These are phyloP conservation scores for Scedosporium dehoogii DNA, from an alignment of 2,329 filamentous ascomycete species.

Conservation along the genomic window DNA sequence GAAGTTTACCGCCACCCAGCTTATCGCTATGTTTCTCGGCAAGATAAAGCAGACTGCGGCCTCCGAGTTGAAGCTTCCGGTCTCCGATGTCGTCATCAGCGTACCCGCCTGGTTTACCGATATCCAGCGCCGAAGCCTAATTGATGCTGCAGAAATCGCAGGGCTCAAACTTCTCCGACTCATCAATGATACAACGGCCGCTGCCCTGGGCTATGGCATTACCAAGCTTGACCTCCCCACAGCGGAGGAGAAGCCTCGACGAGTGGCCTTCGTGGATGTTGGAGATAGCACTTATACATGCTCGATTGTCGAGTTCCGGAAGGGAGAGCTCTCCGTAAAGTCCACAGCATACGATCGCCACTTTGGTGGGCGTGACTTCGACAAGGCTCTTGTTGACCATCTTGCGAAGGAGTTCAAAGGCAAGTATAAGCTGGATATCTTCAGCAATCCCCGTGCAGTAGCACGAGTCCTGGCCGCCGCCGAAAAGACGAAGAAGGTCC, in stretches of 20 bases:
- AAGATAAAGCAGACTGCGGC: conserved; percentile 86
- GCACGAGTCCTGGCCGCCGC: conserved; percentile 79
- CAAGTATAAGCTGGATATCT: conserved; percentile 96
- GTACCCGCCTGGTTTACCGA: conserved; percentile 98
- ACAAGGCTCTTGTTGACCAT: conserved; percentile 89
- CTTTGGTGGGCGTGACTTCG: conserved; percentile 95
- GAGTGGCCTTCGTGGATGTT: conserved; percentile 88
- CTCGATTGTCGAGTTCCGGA: conserved; percentile 91
- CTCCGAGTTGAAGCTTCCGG: conserved; percentile 79
- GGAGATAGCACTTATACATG: conserved; percentile 94
- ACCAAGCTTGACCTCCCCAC: conserved; percentile 89
- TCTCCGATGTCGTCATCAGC: conserved; percentile 87
- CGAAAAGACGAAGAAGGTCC: conserved; percentile 97
- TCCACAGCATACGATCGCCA: conserved; percentile 87
- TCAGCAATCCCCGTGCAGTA: conserved; percentile 74
- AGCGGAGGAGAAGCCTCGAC: conserved; percentile 82
- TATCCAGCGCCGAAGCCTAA: conserved; percentile 74
- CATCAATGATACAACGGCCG: conserved; percentile 96
- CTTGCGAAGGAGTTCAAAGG: conserved; percentile 93
- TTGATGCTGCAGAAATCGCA: conserved; percentile 89
- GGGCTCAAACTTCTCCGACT: conserved; percentile 86
- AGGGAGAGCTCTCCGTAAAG: conserved; percentile 93
- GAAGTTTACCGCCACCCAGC: conserved; percentile 86
- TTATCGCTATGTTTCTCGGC: conserved; percentile 90
- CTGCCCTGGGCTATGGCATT: conserved; percentile 93